Conservation (phyloP, 1,284 basidiomycete genomes). For the Violaceomyces palustris region DNA sequence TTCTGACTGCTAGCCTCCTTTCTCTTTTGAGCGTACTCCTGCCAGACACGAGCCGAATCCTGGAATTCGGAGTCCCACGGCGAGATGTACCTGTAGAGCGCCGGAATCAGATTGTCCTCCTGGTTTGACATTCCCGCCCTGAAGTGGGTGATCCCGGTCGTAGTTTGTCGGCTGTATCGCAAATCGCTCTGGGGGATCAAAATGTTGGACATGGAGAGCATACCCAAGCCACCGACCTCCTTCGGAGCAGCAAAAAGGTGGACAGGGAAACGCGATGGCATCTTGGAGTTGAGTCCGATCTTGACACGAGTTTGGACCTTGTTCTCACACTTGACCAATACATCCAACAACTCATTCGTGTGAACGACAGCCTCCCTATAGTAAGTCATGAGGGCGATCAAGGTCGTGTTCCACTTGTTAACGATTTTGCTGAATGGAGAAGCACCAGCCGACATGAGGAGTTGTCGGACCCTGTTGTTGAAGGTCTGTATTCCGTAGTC, state of each 20-base stretch:
- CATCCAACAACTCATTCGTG: slow-evolving; percentile 73
- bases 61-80: slow-evolving; percentile 99
- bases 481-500: slow-evolving; percentile 72
- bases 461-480: slow-evolving; percentile 69
- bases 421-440: slow-evolving; percentile 99
- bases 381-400: slow-evolving; percentile 70
- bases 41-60: slow-evolving; percentile 97
- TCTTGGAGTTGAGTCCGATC: slow-evolving; percentile 96
- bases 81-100: slow-evolving; percentile 94
- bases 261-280: slow-evolving; percentile 84
- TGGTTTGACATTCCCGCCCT: slow-evolving; percentile 89
- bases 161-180: slow-evolving; percentile 97
- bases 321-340: slow-evolving; percentile 52
- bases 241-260: slow-evolving; percentile 64
- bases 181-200: slow-evolving; percentile 95
- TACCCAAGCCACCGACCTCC: slow-evolving; percentile 79
- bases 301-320: slow-evolving; percentile 90
- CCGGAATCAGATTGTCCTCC: slow-evolving; percentile 63
- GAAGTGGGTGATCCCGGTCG: slow-evolving; percentile 84
- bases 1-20: slow-evolving; percentile 98
- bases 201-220: slow-evolving; percentile 99
- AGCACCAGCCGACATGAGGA: slow-evolving; percentile 96
- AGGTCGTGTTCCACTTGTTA: slow-evolving; percentile 97
- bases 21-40: slow-evolving; percentile 98
- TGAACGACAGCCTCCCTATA: slow-evolving; percentile 99